phyloP scores from a whole-genome alignment of 257 asterid genomes.

The Scutellaria minor region DNA sequence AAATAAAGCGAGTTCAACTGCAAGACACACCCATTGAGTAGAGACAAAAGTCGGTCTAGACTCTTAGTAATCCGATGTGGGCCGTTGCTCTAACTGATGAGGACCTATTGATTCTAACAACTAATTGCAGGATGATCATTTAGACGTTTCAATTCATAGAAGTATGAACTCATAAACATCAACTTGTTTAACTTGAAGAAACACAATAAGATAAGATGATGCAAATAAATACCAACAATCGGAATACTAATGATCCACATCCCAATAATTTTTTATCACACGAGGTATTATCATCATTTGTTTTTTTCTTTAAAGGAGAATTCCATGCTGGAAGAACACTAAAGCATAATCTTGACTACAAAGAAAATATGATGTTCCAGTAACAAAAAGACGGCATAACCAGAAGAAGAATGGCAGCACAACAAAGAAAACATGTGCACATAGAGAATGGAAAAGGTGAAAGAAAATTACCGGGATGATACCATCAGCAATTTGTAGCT shows the following conservation, averaged over 20 bases:
- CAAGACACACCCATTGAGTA: no score
- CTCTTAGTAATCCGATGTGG: no score
- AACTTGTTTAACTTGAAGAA: background rate
- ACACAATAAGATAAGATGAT: background rate
- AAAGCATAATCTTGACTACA: background rate
- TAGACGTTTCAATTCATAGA: no score
- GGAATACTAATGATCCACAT: no score
- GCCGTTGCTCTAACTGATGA: no score
- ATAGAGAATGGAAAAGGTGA: constrained; percentile 24
- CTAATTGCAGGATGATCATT: no score
- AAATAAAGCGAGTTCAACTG: no score
- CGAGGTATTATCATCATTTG: constrained; percentile 2
- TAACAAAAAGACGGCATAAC: background rate
- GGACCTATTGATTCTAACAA: no score
- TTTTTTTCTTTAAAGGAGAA: background rate
- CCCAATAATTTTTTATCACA: constrained; percentile 5
- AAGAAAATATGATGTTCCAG: constrained; percentile 12
- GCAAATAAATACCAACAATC: background rate
- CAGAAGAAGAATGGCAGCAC: background rate
- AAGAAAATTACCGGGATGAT: constrained; percentile 71
- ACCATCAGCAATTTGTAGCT: constrained; percentile 69
- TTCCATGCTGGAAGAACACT: constrained; percentile 10
- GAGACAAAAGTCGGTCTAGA: no score
- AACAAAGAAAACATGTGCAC: constrained; percentile 7
- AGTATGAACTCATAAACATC: background rate